Base-by-base conservation (phyloP, 306 rosid species). In the Cucurbita argyrosperma region DNA sequence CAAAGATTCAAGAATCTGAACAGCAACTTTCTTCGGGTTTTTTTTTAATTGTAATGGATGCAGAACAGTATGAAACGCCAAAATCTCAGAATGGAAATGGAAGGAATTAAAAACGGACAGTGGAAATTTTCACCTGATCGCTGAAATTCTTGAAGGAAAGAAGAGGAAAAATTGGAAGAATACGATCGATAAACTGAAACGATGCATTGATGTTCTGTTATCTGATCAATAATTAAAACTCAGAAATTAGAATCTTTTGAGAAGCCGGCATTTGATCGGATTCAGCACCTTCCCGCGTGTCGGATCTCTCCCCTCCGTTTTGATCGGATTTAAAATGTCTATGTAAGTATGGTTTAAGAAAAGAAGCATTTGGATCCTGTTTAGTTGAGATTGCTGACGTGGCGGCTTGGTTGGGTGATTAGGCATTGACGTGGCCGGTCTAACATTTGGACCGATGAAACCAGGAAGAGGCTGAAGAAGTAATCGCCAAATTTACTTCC, bases 111-210 rank as follows among this genome's bases (percentile, higher is more conserved):
- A 45, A 69, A 12, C 13, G 26, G 74, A 47, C 26, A 69, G 21
- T 69, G 45, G 23, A 47, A 69, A 19, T 13, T 6, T 8, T 68
- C 74, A 69, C 74, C 74, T 69, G 74, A 69, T 69, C 4, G 74
- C 43, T 26, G 53, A 69, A 47, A 69, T 69, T 69, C 13, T 46
- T 26, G 74, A 69, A 69, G 74, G 13, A 69, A 49, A 47, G 21
- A 46, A 55, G 74, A 69, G 21, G 38, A 46, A 8, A 26, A 46
- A 23, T 52, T 46, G 57, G 10, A 69, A 69, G 23, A 69, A 49
- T 1, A 26, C 8, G 8, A 69, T 7, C 5, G 12, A 23, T 26
- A 8, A 69, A 69, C 10, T 8, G n/a, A 69, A 23, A 7, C 45
- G 45, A 30, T 46, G 74, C 0, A 26, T 49, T 43, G 23, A 69